Conservation (phyloP, 2,329 filamentous ascomycete species). For the Alternaria sp. region DNA sequence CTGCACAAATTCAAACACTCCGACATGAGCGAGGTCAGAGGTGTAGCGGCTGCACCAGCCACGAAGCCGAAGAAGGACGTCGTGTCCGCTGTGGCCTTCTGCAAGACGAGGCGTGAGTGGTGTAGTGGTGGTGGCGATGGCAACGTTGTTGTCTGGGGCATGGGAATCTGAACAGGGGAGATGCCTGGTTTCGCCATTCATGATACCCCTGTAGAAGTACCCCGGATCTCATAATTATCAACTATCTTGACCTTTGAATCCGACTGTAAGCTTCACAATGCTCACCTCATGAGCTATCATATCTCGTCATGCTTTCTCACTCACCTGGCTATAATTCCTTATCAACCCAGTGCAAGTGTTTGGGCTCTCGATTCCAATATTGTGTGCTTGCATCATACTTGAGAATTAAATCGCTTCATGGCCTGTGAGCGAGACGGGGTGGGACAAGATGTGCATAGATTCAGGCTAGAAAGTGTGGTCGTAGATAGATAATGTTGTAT, state of each 20-base stretch:
- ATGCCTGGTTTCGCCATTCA: background rate
- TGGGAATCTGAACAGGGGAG: conserved; percentile 10
- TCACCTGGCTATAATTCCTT: too few species aligned
- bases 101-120: conserved; percentile 55
- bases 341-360: too few species aligned
- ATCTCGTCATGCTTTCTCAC: too few species aligned
- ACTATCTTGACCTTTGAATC: background rate
- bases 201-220: conserved; percentile 1
- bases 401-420: too few species aligned
- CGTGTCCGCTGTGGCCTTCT: conserved; percentile 57
- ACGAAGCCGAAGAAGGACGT: conserved; percentile 51
- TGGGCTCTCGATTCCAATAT: too few species aligned
- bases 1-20: conserved; percentile 65
- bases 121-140: conserved; percentile 59
- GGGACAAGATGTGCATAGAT: too few species aligned
- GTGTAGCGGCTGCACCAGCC: conserved; percentile 41
- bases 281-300: background rate
- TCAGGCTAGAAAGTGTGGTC: too few species aligned
- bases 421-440: too few species aligned
- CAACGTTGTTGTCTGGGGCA: conserved; percentile 46
- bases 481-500: background rate
- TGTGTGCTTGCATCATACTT: too few species aligned
- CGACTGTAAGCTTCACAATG: background rate
- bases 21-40: conserved; percentile 36
- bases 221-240: background rate